These are phyloP conservation scores for Dipodascus albidus DNA, from an alignment of 805 yeast species.

Conservation along the genomic window DNA sequence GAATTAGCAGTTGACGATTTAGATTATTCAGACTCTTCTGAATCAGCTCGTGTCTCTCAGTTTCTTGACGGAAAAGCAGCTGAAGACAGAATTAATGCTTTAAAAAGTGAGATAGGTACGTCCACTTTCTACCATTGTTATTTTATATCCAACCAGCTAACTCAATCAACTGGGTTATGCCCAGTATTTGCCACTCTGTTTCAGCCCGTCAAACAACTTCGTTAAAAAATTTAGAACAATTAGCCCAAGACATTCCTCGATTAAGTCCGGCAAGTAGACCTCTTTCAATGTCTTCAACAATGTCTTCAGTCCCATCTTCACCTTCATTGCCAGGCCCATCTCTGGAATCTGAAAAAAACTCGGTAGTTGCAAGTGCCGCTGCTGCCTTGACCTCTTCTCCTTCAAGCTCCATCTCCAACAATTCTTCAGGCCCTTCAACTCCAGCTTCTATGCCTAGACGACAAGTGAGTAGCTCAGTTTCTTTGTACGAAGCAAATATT, in stretches of 20 bases:
- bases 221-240: conserved; percentile 23
- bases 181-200: too few species aligned
- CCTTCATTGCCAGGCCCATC: not conserved
- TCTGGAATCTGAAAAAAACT: not conserved
- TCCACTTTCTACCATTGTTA: not conserved
- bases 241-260: conserved; percentile 15
- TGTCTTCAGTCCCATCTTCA: not conserved
- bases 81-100: not conserved
- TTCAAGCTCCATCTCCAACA: not conserved
- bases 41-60: not conserved
- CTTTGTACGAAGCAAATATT: not conserved
- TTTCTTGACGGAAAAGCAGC: not conserved
- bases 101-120: not conserved
- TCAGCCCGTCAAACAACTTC: conserved; percentile 17
- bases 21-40: not conserved
- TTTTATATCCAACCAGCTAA: too few species aligned
- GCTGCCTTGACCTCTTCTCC: not conserved
- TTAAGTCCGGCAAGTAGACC: not conserved
- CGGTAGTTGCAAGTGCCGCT: not conserved
- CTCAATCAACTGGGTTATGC: too few species aligned
- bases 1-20: not conserved
- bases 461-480: not conserved
- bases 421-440: conserved; percentile 4
- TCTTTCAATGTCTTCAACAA: conserved; percentile 1
- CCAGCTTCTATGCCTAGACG: not conserved